Conservation (phyloP, 306 rosid genomes). For the Lagenaria siceraria region DNA sequence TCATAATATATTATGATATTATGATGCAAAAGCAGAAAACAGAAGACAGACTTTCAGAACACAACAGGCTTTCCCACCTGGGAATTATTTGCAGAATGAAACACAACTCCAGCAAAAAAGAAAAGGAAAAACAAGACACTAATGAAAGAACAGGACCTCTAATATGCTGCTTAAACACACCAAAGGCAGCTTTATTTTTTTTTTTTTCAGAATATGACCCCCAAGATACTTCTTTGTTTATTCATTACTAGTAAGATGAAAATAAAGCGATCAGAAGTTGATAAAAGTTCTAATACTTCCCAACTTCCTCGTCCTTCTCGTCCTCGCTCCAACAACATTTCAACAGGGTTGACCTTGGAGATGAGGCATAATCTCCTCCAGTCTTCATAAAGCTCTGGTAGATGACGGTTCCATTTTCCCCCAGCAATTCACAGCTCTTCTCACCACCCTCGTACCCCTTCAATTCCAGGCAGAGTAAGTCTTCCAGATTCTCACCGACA, state of each 20-base stretch:
- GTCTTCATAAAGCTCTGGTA: slow-evolving; percentile 33
- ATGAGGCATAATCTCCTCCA: slow-evolving; percentile 31
- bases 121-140: background rate
- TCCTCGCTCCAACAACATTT: slow-evolving; percentile 81
- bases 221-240: background rate
- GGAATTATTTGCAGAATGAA: background rate
- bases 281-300: background rate
- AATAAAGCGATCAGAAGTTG: background rate
- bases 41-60: background rate
- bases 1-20: background rate
- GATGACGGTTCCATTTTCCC: slow-evolving; percentile 37
- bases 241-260: background rate
- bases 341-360: slow-evolving; percentile 62
- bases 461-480: slow-evolving; percentile 32
- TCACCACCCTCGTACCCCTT: slow-evolving; percentile 41
- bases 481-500: slow-evolving; percentile 14
- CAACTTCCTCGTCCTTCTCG: slow-evolving; percentile 43
- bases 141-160: background rate
- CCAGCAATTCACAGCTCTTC: slow-evolving; percentile 40
- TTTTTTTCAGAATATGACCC: background rate
- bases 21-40: background rate
- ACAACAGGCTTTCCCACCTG: background rate
- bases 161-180: background rate
- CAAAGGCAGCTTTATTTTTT: background rate
- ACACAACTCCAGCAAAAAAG: background rate